Conservation (phyloP, 176 grass and related monocot species). For the Carex cristatella region DNA sequence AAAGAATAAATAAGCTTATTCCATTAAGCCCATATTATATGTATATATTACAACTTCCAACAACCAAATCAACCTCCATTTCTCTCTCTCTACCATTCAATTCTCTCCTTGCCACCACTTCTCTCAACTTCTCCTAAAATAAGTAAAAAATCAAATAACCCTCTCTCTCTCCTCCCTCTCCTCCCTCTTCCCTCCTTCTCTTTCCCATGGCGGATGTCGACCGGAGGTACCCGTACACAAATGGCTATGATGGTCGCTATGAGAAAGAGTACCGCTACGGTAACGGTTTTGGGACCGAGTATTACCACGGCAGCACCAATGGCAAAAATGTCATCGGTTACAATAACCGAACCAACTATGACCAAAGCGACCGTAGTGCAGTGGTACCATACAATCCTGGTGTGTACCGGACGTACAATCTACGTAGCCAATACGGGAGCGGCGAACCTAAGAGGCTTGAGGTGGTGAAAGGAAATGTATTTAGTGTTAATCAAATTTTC, state of each 20-base stretch:
- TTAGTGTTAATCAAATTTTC: constrained; percentile 21
- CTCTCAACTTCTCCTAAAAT: constrained; percentile 19
- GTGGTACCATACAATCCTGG: constrained; percentile 19
- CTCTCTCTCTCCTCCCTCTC: constrained; percentile 5
- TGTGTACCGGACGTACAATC: constrained; percentile 20
- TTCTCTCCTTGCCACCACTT: constrained; percentile 8
- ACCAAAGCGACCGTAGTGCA: constrained; percentile 28
- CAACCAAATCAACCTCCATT: neutral
- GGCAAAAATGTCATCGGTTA: neutral
- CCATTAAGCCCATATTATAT: neutral
- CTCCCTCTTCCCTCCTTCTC: neutral
- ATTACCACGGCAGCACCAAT: constrained; percentile 25
- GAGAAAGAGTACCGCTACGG: constrained; percentile 32
- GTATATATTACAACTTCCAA: neutral
- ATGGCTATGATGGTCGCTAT: constrained; percentile 36
- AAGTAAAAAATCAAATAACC: constrained; percentile 25
- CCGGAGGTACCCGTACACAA: constrained; percentile 38
- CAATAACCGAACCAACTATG: neutral
- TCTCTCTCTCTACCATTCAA: constrained; percentile 28
- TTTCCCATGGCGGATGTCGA: constrained; percentile 59
- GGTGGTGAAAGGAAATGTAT: constrained; percentile 31
- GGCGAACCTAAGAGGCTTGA: constrained; percentile 17
- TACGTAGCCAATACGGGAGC: neutral
- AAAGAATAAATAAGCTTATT: neutral
- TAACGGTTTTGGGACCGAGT: constrained; percentile 23